Conservation (phyloP, 2,329 filamentous ascomycete species). For the Xylariaceae sp. region DNA sequence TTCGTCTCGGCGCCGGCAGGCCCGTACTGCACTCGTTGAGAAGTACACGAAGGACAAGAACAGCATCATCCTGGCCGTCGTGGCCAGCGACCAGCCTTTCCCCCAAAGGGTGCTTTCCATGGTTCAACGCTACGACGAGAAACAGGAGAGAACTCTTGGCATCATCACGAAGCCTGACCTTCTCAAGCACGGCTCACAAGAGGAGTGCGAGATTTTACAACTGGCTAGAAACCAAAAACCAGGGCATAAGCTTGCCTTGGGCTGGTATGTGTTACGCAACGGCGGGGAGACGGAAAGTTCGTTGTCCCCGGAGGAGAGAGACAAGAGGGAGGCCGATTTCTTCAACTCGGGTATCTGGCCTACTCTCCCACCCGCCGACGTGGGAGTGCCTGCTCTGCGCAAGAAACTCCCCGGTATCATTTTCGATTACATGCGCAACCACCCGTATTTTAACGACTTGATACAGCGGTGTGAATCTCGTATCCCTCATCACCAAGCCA, state of each 20-base stretch:
- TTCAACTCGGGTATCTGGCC: constrained; percentile 29
- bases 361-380: constrained; percentile 24
- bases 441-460: constrained; percentile 23
- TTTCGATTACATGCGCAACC: constrained; percentile 28
- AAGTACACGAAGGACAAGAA: constrained; percentile 51
- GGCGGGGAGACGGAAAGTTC: constrained; percentile 30
- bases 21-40: no score
- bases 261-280: constrained; percentile 52
- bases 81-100: constrained; percentile 45
- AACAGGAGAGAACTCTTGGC: constrained; percentile 44
- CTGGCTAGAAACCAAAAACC: constrained; percentile 31
- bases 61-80: constrained; percentile 55
- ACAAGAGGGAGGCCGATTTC: constrained; percentile 30
- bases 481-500: constrained; percentile 13
- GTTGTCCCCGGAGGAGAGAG: constrained; percentile 22
- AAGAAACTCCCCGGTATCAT: constrained; percentile 34
- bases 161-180: constrained; percentile 54
- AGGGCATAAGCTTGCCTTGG: constrained; percentile 33
- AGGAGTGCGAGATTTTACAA: constrained; percentile 35
- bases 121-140: constrained; percentile 38
- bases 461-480: constrained; percentile 24
- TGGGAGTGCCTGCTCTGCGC: constrained; percentile 33
- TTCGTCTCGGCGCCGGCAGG: no score
- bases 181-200: constrained; percentile 32
- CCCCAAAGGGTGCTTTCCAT: constrained; percentile 47